phyloP scores from a whole-genome alignment of 192 early-diverging fungal genomes.

The Entomortierella lignicola region DNA sequence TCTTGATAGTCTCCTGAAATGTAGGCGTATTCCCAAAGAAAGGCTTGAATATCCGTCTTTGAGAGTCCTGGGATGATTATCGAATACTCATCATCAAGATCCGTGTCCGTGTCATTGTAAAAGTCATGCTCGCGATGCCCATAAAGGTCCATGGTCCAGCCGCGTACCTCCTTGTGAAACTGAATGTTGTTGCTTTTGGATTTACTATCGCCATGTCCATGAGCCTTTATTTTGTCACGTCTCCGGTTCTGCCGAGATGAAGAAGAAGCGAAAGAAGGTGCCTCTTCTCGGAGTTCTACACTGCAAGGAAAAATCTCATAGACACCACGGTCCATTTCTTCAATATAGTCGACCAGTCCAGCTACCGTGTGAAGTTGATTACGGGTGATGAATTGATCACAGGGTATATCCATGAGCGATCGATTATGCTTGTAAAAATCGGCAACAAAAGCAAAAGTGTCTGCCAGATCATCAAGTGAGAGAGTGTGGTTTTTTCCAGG shows the following conservation, averaged over 20 bases:
- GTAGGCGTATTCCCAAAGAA: conserved; percentile 51
- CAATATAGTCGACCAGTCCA: conserved; percentile 42
- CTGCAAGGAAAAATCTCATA: conserved; percentile 35
- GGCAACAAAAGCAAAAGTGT: conserved; percentile 37
- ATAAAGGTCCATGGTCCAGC: conserved; percentile 18
- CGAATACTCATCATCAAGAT: conserved; percentile 45
- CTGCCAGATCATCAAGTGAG: conserved; percentile 38
- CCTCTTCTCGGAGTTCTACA: conserved; percentile 35
- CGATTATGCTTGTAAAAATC: conserved; percentile 53
- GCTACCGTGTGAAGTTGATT: conserved; percentile 46
- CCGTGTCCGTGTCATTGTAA: conserved; percentile 23
- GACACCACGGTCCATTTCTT: conserved; percentile 32
- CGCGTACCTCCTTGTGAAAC: background rate
- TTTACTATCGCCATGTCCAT: background rate
- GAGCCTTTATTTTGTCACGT: background rate
- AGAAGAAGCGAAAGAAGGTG: conserved; percentile 32
- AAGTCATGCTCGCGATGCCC: conserved; percentile 11
- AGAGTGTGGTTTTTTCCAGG: conserved; percentile 11
- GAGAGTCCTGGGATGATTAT: conserved; percentile 35
- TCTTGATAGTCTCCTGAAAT: conserved; percentile 44
- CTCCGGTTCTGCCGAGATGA: conserved; percentile 22
- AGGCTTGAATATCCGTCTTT: conserved; percentile 50
- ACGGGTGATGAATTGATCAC: conserved; percentile 44
- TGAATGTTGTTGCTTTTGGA: background rate
- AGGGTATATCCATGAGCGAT: conserved; percentile 38